phyloP scores from a whole-genome alignment of 352 stramenopile species.

The Phytophthora europaea region DNA sequence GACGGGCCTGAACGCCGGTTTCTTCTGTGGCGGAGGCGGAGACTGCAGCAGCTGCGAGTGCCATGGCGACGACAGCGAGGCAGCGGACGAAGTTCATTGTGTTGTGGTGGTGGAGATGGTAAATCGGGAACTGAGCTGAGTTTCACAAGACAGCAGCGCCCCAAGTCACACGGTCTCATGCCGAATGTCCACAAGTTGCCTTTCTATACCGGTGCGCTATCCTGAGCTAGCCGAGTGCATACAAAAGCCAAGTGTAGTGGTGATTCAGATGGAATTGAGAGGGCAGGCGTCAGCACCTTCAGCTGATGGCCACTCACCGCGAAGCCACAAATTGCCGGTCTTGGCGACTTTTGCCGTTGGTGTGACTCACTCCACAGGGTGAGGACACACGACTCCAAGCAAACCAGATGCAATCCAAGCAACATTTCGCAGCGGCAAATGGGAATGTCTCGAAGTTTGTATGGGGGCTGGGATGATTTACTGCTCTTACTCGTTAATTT shows the following conservation, averaged over 20 bases:
- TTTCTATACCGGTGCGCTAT: slow-evolving; percentile 1
- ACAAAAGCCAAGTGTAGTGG: slow-evolving; percentile 4
- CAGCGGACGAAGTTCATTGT: slow-evolving; percentile 16
- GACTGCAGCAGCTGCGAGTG: not conserved
- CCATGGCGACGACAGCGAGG: slow-evolving; percentile 1
- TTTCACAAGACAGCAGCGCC: not conserved
- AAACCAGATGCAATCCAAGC: not conserved
- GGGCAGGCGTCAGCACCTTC: not conserved
- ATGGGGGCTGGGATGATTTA: not conserved
- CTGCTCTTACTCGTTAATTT: not conserved
- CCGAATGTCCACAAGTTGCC: slow-evolving; percentile 1
- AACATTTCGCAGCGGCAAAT: not conserved
- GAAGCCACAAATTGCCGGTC: slow-evolving; percentile 3
- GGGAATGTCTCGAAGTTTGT: slow-evolving; percentile 1
- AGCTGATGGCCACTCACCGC: not conserved
- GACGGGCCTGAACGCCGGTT: slow-evolving; percentile 15
- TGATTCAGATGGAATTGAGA: slow-evolving; percentile 6
- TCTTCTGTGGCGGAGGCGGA: not conserved
- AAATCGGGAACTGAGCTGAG: slow-evolving; percentile 13
- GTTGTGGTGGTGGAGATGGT: not conserved
- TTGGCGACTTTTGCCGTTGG: not conserved
- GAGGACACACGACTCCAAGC: not conserved
- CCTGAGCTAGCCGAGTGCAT: not conserved
- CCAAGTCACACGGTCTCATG: slow-evolving; percentile 11
- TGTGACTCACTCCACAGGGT: slow-evolving; percentile 1